Evolutionary conservation across 192 early-diverging fungal species (phyloP), one percentile per base, ranked within the genome.

Genomic region (Kappamyces sp.): DNA sequence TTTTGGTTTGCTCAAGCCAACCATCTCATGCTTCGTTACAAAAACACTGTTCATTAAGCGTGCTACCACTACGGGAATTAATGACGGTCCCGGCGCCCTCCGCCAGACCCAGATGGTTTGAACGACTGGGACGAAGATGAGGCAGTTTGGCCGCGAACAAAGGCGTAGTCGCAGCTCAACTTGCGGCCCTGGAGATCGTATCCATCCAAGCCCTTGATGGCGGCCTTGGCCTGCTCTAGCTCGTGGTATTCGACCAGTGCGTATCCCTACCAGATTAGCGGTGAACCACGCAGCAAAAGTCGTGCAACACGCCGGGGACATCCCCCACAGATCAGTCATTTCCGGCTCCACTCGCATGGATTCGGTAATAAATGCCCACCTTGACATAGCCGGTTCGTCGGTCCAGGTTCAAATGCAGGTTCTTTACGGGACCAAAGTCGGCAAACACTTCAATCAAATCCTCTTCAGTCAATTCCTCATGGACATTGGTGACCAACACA

Each of bases 381-480:
- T 98, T 98, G 67, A 93, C 90, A 62, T 86, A 98, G 63, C 95
- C 95, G 44, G 93, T 92, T 55, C 90, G 85, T 43, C 95, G 79
- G 78, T 98, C 92, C 49, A 96, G 71, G 66, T 96, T 98, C 61
- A 98, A 69, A 52, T 95, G 91, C 47, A 98, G 40, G 68, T 88
- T 87, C 69, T 92, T 90, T 49, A 94, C 84, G 13, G 80, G 82
- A n/a, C 95, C 95, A 76, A 75, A 96, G 47, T 96, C 93, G 31
- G 84, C 79, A 61, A 93, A 96, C 58, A 82, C 78, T 66, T 98
- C 58, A 68, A 53, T 81, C 50, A 98, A 66, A 46, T 89, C 88
- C 13, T 98, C 95, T 61, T 96, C 95, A 32, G 84, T 87, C 6
- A 91, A 86, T 69, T 98, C 95, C 68, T 98, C 93, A 71, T 98